Percentiles rank a stretch among this genome's conserved stretches.
These are phyloP conservation scores for Trematosphaeria pertusa DNA, from an alignment of 2,329 filamentous ascomycete species.

Conservation along the genomic window DNA sequence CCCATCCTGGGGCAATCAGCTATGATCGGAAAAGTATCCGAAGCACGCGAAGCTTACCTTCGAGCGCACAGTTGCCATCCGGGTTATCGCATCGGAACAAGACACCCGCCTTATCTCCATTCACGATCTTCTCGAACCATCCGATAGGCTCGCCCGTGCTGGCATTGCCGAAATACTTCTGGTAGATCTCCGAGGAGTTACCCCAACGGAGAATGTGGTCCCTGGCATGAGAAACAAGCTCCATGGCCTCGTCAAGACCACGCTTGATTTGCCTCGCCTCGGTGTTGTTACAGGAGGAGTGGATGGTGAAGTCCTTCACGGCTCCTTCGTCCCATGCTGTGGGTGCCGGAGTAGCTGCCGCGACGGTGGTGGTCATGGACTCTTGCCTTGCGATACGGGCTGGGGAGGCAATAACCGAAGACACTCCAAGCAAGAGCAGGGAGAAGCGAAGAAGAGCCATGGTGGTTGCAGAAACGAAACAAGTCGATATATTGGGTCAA, in stretches of 20 bases:
- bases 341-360: constrained; percentile 22
- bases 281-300: constrained; percentile 70
- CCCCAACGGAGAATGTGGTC: constrained; percentile 67
- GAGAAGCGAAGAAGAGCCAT: constrained; percentile 32
- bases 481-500: too few relatives aligned
- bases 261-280: constrained; percentile 62
- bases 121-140: constrained; percentile 67
- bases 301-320: constrained; percentile 59
- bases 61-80: constrained; percentile 65
- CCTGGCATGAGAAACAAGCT: constrained; percentile 66
- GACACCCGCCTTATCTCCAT: constrained; percentile 63
- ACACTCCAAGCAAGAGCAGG: constrained; percentile 33
- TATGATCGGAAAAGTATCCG: background rate
- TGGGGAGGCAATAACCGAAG: constrained; percentile 36
- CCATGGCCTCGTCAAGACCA: constrained; percentile 65
- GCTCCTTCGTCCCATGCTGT: constrained; percentile 47
- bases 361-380: constrained; percentile 30
- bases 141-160: constrained; percentile 66
- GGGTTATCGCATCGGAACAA: constrained; percentile 73
- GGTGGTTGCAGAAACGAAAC: constrained; percentile 8
- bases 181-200: constrained; percentile 64
- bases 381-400: constrained; percentile 27
- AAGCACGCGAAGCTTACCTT: too few relatives aligned
- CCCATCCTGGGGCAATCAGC: constrained; percentile 59
- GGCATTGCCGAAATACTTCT: constrained; percentile 71